Conservation (phyloP, 78 protist genomes). For the Dictyostelium citrinum region DNA sequence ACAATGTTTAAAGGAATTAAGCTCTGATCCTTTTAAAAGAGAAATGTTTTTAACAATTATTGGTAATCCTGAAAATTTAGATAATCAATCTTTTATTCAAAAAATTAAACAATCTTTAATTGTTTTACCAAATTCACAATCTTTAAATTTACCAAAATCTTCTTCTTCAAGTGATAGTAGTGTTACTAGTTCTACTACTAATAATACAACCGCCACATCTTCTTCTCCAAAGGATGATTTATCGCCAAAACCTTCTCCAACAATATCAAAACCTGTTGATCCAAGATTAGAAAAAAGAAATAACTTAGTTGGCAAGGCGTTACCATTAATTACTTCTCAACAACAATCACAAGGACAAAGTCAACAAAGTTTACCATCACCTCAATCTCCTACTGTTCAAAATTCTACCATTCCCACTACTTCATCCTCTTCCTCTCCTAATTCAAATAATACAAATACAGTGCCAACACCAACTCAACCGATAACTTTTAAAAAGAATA, state of each 20-base stretch:
- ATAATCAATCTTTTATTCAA: neutral
- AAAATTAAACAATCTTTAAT: neutral
- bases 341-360: neutral
- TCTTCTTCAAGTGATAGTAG: neutral
- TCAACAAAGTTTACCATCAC: neutral
- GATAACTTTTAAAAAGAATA: neutral
- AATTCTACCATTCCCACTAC: neutral
- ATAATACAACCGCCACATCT: neutral
- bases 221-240: neutral
- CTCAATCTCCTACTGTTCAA: neutral
- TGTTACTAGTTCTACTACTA: neutral
- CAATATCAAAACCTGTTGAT: neutral
- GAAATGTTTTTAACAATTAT: neutral
- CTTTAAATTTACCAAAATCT: neutral
- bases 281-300: conserved; percentile 1
- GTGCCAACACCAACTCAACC: neutral
- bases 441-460: neutral
- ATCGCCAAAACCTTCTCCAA: neutral
- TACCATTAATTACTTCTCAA: neutral
- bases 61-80: conserved; percentile 14
- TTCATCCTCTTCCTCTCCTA: too few relatives aligned
- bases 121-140: neutral
- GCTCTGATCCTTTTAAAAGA: neutral
- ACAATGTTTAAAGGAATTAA: conserved; percentile 13
- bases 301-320: neutral